A percentile compares a stretch with the other conserved stretches of the same genome.
Conservation (phyloP, 306 rosid species). For the Malus asiatica region DNA sequence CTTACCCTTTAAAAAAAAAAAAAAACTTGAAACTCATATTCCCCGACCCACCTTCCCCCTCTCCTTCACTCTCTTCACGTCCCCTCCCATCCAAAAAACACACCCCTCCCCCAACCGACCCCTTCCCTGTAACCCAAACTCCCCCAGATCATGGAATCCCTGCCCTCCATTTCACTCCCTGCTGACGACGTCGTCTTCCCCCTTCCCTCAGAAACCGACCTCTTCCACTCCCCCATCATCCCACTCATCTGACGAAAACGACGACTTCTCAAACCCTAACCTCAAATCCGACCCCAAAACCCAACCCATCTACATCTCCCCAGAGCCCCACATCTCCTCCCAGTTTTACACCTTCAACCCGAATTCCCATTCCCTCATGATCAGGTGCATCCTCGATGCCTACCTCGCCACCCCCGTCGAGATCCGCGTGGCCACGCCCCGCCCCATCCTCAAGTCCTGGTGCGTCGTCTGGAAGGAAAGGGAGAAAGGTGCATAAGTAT, state of each 20-base stretch:
- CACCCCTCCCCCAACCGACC: too few species aligned
- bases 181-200: conserved; percentile 4
- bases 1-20: too few species aligned
- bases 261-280: conserved; percentile 25
- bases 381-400: conserved; percentile 64
- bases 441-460: conserved; percentile 77
- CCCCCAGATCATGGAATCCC: conserved; percentile 32
- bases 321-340: conserved; percentile 71
- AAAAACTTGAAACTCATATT: too few species aligned
- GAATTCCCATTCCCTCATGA: conserved; percentile 78
- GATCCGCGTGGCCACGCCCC: conserved; percentile 77
- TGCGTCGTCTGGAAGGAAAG: conserved; percentile 87
- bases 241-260: conserved; percentile 28
- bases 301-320: conserved; percentile 52
- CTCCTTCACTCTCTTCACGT: too few species aligned
- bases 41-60: too few species aligned
- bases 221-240: conserved; percentile 57
- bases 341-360: conserved; percentile 95
- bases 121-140: not conserved
- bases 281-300: conserved; percentile 8
- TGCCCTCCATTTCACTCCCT: conserved; percentile 35
- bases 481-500: too few species aligned
- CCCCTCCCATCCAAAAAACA: too few species aligned
- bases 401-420: conserved; percentile 68
- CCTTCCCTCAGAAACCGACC: conserved; percentile 54